Evolutionary conservation across 2,329 filamentous ascomycete species (phyloP).

Genomic region (Colletotrichum lupini): DNA sequence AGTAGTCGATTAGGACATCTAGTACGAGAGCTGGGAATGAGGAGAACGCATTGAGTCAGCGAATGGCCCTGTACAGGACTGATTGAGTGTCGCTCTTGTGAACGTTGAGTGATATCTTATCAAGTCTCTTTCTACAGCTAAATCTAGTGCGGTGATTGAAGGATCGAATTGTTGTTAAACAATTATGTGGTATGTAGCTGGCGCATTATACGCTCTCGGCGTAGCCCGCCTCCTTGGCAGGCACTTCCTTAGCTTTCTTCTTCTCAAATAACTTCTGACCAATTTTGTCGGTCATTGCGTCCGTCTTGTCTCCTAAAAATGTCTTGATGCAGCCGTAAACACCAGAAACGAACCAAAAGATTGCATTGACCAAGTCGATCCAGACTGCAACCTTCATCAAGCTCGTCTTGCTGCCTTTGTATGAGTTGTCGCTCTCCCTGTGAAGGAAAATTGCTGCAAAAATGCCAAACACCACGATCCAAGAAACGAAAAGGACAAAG

Average conservation of each 20-base stretch:
- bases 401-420: slow-evolving; percentile 54
- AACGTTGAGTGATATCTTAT: not conserved
- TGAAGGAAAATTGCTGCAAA: slow-evolving; percentile 78
- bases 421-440: slow-evolving; percentile 62
- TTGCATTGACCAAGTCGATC: slow-evolving; percentile 75
- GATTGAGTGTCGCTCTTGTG: not conserved
- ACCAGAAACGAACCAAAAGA: slow-evolving; percentile 70
- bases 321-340: slow-evolving; percentile 54
- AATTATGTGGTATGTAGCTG: not conserved
- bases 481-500: slow-evolving; percentile 57
- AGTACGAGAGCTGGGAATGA: no score
- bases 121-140: not conserved
- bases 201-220: slow-evolving; percentile 43
- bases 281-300: slow-evolving; percentile 50
- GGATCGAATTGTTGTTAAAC: not conserved
- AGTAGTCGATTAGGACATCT: not conserved
- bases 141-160: not conserved
- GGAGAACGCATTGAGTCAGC: not conserved
- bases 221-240: slow-evolving; percentile 41
- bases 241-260: slow-evolving; percentile 44
- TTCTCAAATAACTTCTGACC: slow-evolving; percentile 51
- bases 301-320: slow-evolving; percentile 53
- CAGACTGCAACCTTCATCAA: slow-evolving; percentile 79
- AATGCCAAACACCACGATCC: slow-evolving; percentile 77
- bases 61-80: not conserved